Evolutionary conservation across 441 rosid species (phyloP).

Genomic region (Pelargonium cotyledonis): DNA sequence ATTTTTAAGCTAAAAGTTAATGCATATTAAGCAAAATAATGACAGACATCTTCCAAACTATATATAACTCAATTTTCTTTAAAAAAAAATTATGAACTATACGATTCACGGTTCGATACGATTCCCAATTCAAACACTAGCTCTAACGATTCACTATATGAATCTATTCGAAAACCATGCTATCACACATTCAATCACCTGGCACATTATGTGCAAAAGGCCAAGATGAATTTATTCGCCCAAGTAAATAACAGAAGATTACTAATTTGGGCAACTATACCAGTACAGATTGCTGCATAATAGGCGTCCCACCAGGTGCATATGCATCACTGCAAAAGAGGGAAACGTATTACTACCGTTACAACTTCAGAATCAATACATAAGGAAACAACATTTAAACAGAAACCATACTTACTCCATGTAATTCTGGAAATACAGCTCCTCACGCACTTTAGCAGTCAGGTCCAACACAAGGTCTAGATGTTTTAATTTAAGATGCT

Average conservation of each 20-base stretch:
- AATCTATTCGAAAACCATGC: too few relatives aligned
- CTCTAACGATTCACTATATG: too few relatives aligned
- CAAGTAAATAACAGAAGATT: not conserved
- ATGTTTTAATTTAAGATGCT: slow-evolving; percentile 98
- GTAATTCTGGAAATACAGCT: slow-evolving; percentile 88
- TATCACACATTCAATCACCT: too few relatives aligned
- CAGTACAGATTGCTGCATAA: slow-evolving; percentile 70
- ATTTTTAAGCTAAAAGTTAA: too few relatives aligned
- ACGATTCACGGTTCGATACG: too few relatives aligned
- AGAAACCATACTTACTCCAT: slow-evolving; percentile 61
- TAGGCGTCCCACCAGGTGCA: slow-evolving; percentile 96
- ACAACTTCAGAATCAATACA: slow-evolving; percentile 5
- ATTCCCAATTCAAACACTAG: too few relatives aligned
- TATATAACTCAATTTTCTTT: too few relatives aligned
- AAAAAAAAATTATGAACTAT: too few relatives aligned
- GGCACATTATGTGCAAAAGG: too few relatives aligned
- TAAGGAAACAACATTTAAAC: not conserved
- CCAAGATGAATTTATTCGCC: too few relatives aligned
- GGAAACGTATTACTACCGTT: slow-evolving; percentile 6
- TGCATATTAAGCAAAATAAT: too few relatives aligned
- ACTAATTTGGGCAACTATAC: slow-evolving; percentile 34
- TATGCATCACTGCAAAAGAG: slow-evolving; percentile 59
- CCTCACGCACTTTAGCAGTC: slow-evolving; percentile 90
- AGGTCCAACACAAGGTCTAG: slow-evolving; percentile 70
- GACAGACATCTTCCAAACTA: too few relatives aligned